Evolutionary conservation across 225 moss, liverwort and hornwort species (phyloP), one percentile per base, ranked within the genome.

Genomic region (Neckera pumila): DNA sequence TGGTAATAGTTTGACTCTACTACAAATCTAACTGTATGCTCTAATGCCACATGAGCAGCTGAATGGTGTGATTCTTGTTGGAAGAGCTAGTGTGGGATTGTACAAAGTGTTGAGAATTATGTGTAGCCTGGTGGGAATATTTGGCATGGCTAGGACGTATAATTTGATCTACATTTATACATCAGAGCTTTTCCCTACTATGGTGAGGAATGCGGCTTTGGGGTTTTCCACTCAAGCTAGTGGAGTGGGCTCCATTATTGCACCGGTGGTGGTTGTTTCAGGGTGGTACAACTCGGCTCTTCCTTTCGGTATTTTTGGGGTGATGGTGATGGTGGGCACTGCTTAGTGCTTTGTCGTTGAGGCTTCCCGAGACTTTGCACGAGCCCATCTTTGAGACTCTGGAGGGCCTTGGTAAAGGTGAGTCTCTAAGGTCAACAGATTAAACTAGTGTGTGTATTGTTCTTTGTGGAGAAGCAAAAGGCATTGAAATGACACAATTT

Each of bases 131-230:
- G 69, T 91, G 30, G 95, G 94, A 4, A 90, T 97, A 11, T 96
- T 95, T n/a, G 97, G 96, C 23, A 93, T 94, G 87, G 96, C 97
- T 42, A 96, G 93, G 38, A 89, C 94, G 30, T 97, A 95, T 59
- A 97, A 94, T 47, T 87, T 97, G 67, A 82, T 95, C 26, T 97
- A 96, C 80, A 95, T 95, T 53, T 97, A 97, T 63, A 94, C 96
- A 4, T 74, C 91, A 58, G 97, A 97, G 94, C 92, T 97, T 40
- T 97, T 97, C 36, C 97, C 96, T 26, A 97, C 97, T 5, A 95
- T 97, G 56, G 97, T 97, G 80, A 89, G 97, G 88, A 97, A 97
- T 85, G 93, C 95, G 11, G 96, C 95, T 13, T 91, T 97, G 6
- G 97, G 97, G 65, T 79, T 97, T 7, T 83, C 93, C 9, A 90